These are phyloP conservation scores for Chlamydomonas eustigma DNA, from an alignment of 139 green algal genomes.

Conservation along the genomic window DNA sequence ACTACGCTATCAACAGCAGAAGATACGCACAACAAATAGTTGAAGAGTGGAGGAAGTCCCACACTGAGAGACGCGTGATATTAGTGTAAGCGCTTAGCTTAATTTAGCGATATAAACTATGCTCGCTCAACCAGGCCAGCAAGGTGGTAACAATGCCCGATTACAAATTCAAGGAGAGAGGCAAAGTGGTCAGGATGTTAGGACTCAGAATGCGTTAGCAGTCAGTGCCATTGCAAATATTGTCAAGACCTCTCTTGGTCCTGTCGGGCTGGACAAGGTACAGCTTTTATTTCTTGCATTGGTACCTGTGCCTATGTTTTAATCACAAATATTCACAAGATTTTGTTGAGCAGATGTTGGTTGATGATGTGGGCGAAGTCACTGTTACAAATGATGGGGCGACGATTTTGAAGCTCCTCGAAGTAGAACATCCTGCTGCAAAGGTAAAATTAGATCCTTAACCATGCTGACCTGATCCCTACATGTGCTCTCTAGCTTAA, in stretches of 20 bases:
- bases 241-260: slow-evolving; percentile 92
- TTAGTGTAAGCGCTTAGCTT: no score
- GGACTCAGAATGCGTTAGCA: slow-evolving; percentile 90
- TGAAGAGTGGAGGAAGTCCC: no score
- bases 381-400: slow-evolving; percentile 99
- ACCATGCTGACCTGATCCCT: background rate
- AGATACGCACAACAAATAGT: no score
- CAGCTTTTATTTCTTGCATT: no score
- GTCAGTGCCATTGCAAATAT: slow-evolving; percentile 95
- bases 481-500: no score
- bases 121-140: background rate
- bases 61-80: no score
- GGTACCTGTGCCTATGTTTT: no score
- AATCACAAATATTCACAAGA: background rate
- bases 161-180: slow-evolving; percentile 79
- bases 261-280: slow-evolving; percentile 98
- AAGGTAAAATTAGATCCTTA: slow-evolving; percentile 69
- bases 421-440: slow-evolving; percentile 97
- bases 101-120: no score
- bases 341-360: slow-evolving; percentile 86
- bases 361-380: slow-evolving; percentile 99
- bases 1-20: no score
- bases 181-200: slow-evolving; percentile 87
- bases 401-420: slow-evolving; percentile 96
- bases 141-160: background rate